A percentile compares a stretch with the other conserved stretches of the same genome.
Conservation (phyloP, 2,329 filamentous ascomycete species). For the Fusarium sp. region DNA sequence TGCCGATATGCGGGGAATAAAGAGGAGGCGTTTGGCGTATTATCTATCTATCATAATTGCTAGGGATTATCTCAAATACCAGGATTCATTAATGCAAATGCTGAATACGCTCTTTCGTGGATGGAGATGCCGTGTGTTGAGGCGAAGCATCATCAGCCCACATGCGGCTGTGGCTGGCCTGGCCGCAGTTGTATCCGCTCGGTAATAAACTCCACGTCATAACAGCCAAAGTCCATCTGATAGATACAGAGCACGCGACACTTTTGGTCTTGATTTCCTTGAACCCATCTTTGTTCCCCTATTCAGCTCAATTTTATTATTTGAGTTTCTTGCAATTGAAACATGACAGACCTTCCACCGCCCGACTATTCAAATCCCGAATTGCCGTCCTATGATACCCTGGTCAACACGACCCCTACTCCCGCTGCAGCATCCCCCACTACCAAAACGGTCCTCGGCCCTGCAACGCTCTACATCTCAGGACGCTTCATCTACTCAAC, state of each 20-base stretch:
- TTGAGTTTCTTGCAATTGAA: background rate
- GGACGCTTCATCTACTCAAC: conserved; percentile 49
- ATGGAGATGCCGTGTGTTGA: conserved; percentile 1
- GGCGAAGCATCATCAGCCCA: conserved; percentile 18
- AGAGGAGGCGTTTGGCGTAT: conserved; percentile 31
- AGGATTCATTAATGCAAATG: background rate
- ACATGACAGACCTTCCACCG: conserved; percentile 31
- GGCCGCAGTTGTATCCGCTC: background rate
- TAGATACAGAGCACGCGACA: conserved; percentile 26
- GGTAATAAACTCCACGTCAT: conserved; percentile 33
- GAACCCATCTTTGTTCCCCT: background rate
- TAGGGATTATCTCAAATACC: conserved; percentile 20
- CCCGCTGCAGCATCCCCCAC: conserved; percentile 9
- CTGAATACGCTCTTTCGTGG: background rate
- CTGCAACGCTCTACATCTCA: conserved; percentile 47
- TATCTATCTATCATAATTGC: conserved; percentile 7
- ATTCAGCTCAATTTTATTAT: background rate
- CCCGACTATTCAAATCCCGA: conserved; percentile 17
- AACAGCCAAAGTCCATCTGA: background rate
- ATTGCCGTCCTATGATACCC: conserved; percentile 41
- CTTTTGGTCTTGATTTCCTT: background rate
- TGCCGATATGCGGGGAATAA: background rate
- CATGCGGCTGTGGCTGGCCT: conserved; percentile 12
- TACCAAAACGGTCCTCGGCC: conserved; percentile 36
- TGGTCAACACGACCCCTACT: conserved; percentile 6